Evolutionary conservation across 805 yeast species (phyloP), one percentile per base, ranked within the genome.

Genomic region (Wickerhamiella brachini): DNA sequence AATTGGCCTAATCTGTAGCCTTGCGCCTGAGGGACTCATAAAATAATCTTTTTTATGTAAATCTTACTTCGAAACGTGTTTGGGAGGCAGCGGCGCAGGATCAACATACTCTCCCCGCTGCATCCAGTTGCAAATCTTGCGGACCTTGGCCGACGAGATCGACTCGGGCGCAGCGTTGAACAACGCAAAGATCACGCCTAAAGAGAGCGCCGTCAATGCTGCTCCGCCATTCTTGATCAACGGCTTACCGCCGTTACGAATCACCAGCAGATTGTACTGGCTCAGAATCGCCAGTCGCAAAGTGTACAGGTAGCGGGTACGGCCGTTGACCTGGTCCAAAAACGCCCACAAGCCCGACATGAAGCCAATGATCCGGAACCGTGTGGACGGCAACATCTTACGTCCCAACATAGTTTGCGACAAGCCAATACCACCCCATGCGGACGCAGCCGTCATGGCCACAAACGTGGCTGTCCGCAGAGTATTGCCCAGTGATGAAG

Each of bases 301-400:
- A 15, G 66, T 61, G 53, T 64, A 68, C 51, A 64, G 55, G 53
- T 62, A 67, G 52, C 68, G 60, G 12, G 63, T 53, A 39, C 64
- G 58, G 52, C 68, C 68, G 41, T 55, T 53, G 44, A 58, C 59
- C 47, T 61, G 66, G 54, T 65, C 70, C 22, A 67, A 45, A 26
- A 64, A 58, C 1, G 71, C 69, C 71, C 71, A 68, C 45, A 68
- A 59, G 3, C 74, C 74, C n/a, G 70, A 65, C 43, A 66, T 50
- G 53, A 67, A 62, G n/a, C 72, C 74, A 51, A 70, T 66, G 38
- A 68, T 43, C 23, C 67, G 55, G 60, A 65, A 65, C n/a, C 74
- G 66, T 17, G 55, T 51, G 17, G 54, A 54, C 49, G 71, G 64
- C 47, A 59, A 47, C 38, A 65, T 50, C 31, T 53, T 56, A 51